phyloP scores from a whole-genome alignment of 768 basidiomycete species.

The Auricularia heimuer region DNA sequence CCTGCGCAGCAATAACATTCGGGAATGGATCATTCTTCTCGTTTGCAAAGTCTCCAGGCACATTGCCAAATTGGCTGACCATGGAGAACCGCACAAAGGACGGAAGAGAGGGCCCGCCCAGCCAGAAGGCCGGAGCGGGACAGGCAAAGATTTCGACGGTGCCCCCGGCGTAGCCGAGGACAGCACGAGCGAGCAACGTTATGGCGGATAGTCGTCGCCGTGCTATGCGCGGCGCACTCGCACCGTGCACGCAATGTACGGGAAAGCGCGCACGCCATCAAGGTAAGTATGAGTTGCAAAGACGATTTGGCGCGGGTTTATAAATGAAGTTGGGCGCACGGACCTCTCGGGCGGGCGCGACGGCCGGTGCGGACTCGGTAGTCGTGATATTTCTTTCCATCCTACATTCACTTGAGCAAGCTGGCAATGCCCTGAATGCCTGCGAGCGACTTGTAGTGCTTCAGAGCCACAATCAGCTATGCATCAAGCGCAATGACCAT shows the following conservation, averaged over 20 bases:
- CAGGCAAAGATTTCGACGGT: background rate
- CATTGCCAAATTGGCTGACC: background rate
- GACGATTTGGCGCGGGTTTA: too few relatives aligned
- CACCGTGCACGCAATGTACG: background rate
- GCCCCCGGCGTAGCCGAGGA: background rate
- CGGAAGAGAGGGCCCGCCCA: background rate
- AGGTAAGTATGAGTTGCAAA: background rate
- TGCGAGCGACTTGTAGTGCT: too few relatives aligned
- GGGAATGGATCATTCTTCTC: background rate
- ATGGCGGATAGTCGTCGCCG: background rate
- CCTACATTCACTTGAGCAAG: too few relatives aligned
- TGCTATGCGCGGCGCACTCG: background rate
- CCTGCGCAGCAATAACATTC: too few relatives aligned
- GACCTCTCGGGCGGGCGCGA: too few relatives aligned
- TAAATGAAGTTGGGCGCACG: too few relatives aligned
- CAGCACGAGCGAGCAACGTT: too few relatives aligned
- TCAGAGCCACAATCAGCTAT: too few relatives aligned
- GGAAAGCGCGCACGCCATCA: background rate
- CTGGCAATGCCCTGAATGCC: too few relatives aligned
- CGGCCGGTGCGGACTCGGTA: too few relatives aligned
- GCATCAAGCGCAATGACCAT: too few relatives aligned
- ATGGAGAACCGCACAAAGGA: background rate
- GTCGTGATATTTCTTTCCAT: too few relatives aligned
- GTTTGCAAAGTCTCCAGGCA: background rate
- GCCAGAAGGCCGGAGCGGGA: background rate